A percentile compares a stretch with the other conserved stretches of the same genome.
Evolutionary conservation across 106 monocot genomes (phyloP).

Genomic region (Dioscorea zingiberensis): DNA sequence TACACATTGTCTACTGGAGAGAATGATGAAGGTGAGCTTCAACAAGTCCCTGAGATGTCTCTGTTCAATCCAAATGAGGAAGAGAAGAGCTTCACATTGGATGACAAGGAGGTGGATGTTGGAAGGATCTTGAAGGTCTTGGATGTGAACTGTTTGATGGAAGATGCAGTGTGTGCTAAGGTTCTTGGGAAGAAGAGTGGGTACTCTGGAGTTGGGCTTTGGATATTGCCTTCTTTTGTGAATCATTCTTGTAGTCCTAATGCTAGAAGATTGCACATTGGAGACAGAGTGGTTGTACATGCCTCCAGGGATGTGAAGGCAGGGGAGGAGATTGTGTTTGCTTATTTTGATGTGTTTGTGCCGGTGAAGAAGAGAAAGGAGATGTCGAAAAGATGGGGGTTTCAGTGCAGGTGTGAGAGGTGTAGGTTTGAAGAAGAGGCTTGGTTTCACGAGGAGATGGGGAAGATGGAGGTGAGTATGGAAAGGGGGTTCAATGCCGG

Average conservation of each 20-base stretch:
- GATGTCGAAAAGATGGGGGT: constrained; percentile 61
- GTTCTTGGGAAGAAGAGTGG: constrained; percentile 32
- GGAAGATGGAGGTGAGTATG: constrained; percentile 22
- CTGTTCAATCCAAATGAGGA: constrained; percentile 37
- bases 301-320: constrained; percentile 70
- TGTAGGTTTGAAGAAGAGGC: constrained; percentile 55
- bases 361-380: constrained; percentile 47
- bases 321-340: constrained; percentile 73
- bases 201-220: constrained; percentile 57
- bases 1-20: constrained; percentile 54
- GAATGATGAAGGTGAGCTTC: constrained; percentile 18
- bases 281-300: constrained; percentile 52
- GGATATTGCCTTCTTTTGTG: constrained; percentile 72
- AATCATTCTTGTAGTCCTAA: constrained; percentile 91
- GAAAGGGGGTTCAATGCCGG: constrained; percentile 14
- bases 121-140: constrained; percentile 62
- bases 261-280: constrained; percentile 64
- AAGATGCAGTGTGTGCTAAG: constrained; percentile 36
- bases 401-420: constrained; percentile 65
- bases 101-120: constrained; percentile 18
- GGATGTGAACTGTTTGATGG: constrained; percentile 78
- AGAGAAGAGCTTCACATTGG: background rate
- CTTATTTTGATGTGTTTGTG: constrained; percentile 67
- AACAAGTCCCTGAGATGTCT: constrained; percentile 42
- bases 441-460: constrained; percentile 11